Evolutionary conservation across 768 basidiomycete species (phyloP), one percentile per base, ranked within the genome.

Genomic region (Pisolithus tinctorius): DNA sequence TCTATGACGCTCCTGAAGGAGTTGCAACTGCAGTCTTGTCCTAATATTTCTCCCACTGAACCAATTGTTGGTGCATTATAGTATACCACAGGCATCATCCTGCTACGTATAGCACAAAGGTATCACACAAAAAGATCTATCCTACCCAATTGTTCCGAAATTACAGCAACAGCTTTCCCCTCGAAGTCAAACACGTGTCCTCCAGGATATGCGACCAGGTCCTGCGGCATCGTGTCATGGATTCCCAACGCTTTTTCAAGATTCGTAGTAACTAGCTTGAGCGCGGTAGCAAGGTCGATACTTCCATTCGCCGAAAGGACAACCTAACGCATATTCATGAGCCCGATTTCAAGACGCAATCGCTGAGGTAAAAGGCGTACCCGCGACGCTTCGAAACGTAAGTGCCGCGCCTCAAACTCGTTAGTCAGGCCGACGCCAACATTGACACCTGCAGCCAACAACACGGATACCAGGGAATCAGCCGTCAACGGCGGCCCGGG

Each of bases 401-500:
- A 63, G 47, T 70, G 61, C 27, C 60, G 63, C 0, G 63, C 68
- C n/a, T 66, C 61, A 43, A 60, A 58, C 20, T 55, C 66, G 7
- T 72, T 66, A n/a, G 39, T 45, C 3, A 75, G 53, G 17, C 82
- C 85, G 17, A 88, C 60, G 0, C 74, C 84, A 7, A 86, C 79
- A 17, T 80, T 80, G 3, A 93, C 82, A 6, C 81, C 79, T 27
- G 81, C 73, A 4, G 72, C 63, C 11, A 85, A 65, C 30, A 93
- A 71, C 1, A 67, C 72, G 6, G 74, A 72, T 7, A 86, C 65
- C 0, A 81, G 68, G 1, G 77, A 83, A 5, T 84, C 71, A 17
- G 72, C 66, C 4, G 82, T 75, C 17, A 84, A 62, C 0, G 91
- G 91, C 1, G 83, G 83, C 1, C 91, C 89, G 25, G 86, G 80